These are phyloP conservation scores for Mucor ambiguus DNA, from an alignment of 371 early-diverging fungal species.

Conservation along the genomic window DNA sequence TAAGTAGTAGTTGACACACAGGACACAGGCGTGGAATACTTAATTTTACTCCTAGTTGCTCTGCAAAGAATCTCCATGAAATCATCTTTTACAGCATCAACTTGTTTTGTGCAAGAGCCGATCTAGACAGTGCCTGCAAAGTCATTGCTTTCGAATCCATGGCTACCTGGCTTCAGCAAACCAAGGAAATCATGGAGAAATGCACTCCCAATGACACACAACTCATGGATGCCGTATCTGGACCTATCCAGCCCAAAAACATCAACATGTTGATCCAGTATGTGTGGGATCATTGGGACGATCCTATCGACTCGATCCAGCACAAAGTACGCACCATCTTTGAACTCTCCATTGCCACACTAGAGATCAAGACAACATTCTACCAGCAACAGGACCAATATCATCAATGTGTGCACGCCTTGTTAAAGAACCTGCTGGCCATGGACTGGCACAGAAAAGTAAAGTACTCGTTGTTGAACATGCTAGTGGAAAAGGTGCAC, in stretches of 20 bases:
- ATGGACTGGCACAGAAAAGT: slow-evolving; percentile 68
- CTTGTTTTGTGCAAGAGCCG: slow-evolving; percentile 50
- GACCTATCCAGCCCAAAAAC: slow-evolving; percentile 38
- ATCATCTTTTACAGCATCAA: slow-evolving; percentile 50
- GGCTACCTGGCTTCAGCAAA: slow-evolving; percentile 70
- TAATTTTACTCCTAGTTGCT: neutral
- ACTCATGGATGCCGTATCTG: slow-evolving; percentile 19
- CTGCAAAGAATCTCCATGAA: slow-evolving; percentile 41
- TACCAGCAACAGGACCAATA: slow-evolving; percentile 36
- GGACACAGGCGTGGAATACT: neutral
- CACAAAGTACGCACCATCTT: slow-evolving; percentile 70
- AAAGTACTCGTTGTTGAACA: slow-evolving; percentile 73
- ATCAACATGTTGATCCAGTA: slow-evolving; percentile 64
- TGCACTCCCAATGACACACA: neutral
- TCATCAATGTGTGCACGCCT: slow-evolving; percentile 34
- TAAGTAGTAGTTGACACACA: slow-evolving; percentile 22
- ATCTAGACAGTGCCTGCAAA: slow-evolving; percentile 67
- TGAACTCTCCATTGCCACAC: slow-evolving; percentile 61
- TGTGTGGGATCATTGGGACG: slow-evolving; percentile 82
- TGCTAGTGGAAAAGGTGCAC: slow-evolving; percentile 63
- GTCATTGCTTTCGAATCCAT: slow-evolving; percentile 76
- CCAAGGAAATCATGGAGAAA: slow-evolving; percentile 35
- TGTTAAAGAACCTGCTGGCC: slow-evolving; percentile 50
- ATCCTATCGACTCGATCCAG: slow-evolving; percentile 80
- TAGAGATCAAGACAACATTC: slow-evolving; percentile 42